phyloP scores from a whole-genome alignment of 495 filamentous ascomycete species.

The Aspergillus mulundensis region DNA sequence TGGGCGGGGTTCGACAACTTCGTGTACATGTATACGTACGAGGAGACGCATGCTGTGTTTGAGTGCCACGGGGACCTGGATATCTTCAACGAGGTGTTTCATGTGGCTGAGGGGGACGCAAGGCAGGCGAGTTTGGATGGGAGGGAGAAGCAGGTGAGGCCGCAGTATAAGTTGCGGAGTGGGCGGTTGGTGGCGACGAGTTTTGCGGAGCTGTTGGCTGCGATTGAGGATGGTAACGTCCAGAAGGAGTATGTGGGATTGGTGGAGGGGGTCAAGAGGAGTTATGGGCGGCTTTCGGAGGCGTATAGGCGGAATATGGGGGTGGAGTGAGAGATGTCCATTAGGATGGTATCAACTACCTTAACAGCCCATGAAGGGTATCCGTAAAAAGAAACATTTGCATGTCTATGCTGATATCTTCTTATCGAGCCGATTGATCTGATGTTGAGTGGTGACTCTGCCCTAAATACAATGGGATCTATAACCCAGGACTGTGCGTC shows the following conservation, averaged over 20 bases:
- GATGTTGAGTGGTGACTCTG: too few relatives aligned
- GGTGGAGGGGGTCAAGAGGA: slow-evolving; percentile 1
- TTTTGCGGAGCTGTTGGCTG: slow-evolving; percentile 3
- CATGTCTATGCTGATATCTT: too few relatives aligned
- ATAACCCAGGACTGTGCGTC: too few relatives aligned
- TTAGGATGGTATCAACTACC: too few relatives aligned
- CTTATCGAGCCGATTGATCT: too few relatives aligned
- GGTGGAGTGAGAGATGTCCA: too few relatives aligned
- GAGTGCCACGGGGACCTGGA: slow-evolving; percentile 4
- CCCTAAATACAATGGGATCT: too few relatives aligned
- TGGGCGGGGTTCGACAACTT: slow-evolving; percentile 9
- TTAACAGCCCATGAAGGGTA: too few relatives aligned
- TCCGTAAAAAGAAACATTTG: too few relatives aligned
- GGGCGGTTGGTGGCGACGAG: slow-evolving; percentile 1
- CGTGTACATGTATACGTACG: slow-evolving; percentile 6
- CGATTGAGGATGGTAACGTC: neutral
- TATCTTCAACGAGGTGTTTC: slow-evolving; percentile 7
- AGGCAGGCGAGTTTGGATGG: slow-evolving; percentile 1
- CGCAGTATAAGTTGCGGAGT: slow-evolving; percentile 1
- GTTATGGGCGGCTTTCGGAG: slow-evolving; percentile 4
- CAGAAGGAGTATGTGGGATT: neutral
- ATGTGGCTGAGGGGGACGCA: neutral
- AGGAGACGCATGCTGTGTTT: slow-evolving; percentile 1
- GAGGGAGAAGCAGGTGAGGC: neutral
- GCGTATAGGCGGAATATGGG: slow-evolving; percentile 6